Evolutionary conservation across 805 yeast species (phyloP).

Genomic region (Vanderwaltozyma verrucispora): DNA sequence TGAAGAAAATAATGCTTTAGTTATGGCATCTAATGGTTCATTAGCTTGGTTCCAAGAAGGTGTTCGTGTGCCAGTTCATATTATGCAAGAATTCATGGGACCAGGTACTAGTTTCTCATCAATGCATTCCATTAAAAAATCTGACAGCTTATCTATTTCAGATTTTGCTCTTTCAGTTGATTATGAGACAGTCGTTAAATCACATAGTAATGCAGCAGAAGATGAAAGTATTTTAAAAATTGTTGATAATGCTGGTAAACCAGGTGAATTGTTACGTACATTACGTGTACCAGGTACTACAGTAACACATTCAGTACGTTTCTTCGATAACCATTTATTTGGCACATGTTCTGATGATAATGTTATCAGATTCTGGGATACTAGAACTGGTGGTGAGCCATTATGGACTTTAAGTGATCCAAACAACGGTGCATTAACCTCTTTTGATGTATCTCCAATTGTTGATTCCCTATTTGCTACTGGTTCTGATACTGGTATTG

Average conservation of each 20-base stretch:
- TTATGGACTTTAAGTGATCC: conserved; percentile 18
- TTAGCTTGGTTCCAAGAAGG: conserved; percentile 27
- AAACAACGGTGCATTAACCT: conserved; percentile 20
- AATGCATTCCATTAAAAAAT: conserved; percentile 20
- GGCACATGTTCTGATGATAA: conserved; percentile 27
- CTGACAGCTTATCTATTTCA: conserved; percentile 15
- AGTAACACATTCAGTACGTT: conserved; percentile 23
- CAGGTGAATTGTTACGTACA: conserved; percentile 22
- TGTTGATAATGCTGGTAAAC: conserved; percentile 24
- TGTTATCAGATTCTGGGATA: conserved; percentile 25
- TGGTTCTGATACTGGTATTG: conserved; percentile 25
- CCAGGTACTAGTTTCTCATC: conserved; percentile 23
- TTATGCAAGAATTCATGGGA: conserved; percentile 26
- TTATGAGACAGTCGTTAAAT: conserved; percentile 22
- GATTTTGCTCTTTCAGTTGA: conserved; percentile 24
- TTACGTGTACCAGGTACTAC: conserved; percentile 24
- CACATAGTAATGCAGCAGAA: conserved; percentile 21
- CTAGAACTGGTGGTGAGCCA: conserved; percentile 21
- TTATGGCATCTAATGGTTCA: conserved; percentile 26
- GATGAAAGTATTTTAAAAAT: conserved; percentile 23
- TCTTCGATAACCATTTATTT: conserved; percentile 24
- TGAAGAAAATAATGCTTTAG: conserved; percentile 27
- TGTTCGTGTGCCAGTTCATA: conserved; percentile 23
- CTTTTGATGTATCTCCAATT: conserved; percentile 22
- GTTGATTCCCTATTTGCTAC: conserved; percentile 23